Evolutionary conservation across 257 asterid species (phyloP), one percentile per base, ranked within the genome.

Genomic region (Avicennia marina): DNA sequence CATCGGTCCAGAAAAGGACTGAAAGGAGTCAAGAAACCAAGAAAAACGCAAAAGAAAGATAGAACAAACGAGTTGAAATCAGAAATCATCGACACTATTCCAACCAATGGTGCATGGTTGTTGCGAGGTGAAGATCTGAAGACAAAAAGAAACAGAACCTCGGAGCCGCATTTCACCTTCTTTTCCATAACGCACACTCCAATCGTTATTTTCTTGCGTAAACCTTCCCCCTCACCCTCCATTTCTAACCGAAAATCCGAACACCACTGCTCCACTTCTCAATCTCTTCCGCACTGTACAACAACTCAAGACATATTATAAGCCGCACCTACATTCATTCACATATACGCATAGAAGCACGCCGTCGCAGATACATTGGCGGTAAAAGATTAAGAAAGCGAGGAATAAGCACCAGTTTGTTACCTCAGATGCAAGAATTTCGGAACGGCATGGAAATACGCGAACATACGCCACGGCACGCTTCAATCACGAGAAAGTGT

Each of bases 121-220:
- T 2, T 39, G 25, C 9, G 63, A 53, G 48, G 64, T 62, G 56
- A 59, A 61, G 67, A 71, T 34, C 25, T 21, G 24, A 57, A 49
- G 55, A 63, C 47, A n/a, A 67, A 79, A 62, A 16, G 74, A 62
- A 75, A 77, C 76, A 70, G 84, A 84, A 86, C 94, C 95, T 84
- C 94, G 82, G 87, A 75, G 90, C 95, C 95, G 87, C 95, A 87
- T 81, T 84, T 90, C 98, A 87, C 98, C 98, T 90, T 87, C 96
- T 87, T 90, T 90, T 90, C 98, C 96, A 90, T 80, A 70, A 90
- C 98, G 66, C 98, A 90, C 47, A 90, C 96, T 65, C 98, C 98
- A 47, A 87, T 77, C 61, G 62, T 71, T 50, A 90, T 72, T 72
- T 87, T 87, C 71, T 58, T 55, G 60, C 65, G 78, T 9, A 66